Evolutionary conservation across 2,329 filamentous ascomycete genomes (phyloP).

Genomic region (Blastomyces percursus): DNA sequence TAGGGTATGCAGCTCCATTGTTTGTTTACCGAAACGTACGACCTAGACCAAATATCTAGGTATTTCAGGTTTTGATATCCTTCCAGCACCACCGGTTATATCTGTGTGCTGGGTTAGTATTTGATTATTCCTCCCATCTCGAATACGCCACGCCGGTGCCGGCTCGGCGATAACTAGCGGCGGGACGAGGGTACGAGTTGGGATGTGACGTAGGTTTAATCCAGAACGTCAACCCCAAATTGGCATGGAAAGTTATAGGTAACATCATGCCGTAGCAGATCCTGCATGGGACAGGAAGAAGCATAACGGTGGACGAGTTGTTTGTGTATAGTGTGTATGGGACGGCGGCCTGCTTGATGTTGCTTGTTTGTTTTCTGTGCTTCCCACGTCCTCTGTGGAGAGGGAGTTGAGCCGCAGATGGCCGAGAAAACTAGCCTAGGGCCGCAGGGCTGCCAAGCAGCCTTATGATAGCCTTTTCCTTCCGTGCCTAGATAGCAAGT

Average conservation of each 20-base stretch:
- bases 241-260: not conserved
- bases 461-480: no score
- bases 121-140: not conserved
- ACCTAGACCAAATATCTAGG: not conserved
- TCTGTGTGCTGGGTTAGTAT: not conserved
- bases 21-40: not conserved
- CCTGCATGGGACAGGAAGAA: not conserved
- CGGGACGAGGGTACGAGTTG: no score
- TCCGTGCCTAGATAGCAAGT: no score
- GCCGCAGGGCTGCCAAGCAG: no score
- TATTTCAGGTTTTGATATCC: not conserved
- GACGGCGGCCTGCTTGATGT: not conserved
- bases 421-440: no score
- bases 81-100: not conserved
- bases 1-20: not conserved
- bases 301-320: not conserved
- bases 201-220: no score
- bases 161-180: not conserved
- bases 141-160: not conserved
- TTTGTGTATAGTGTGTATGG: not conserved
- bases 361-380: not conserved
- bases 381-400: not conserved
- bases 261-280: not conserved
- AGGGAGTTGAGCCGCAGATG: not conserved
- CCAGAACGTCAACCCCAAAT: not conserved